Base-by-base conservation (phyloP, 2,329 filamentous ascomycete genomes). In the Zasmidium cellare region DNA sequence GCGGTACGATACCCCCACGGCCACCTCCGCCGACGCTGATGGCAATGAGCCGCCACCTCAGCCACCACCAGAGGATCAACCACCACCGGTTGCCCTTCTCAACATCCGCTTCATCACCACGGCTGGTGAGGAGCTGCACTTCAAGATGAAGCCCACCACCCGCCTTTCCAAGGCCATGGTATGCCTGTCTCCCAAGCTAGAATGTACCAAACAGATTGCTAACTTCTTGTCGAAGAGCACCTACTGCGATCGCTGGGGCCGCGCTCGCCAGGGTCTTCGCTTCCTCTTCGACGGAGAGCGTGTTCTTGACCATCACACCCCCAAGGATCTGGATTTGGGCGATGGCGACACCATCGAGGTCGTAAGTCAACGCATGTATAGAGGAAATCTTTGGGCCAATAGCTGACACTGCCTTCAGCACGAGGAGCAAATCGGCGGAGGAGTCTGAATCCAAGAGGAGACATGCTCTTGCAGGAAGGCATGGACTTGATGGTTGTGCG, bases 231-330 rank as follows among this genome's bases (percentile, higher is more conserved):
- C 23, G 11, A 28, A 38, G 24, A 25, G 25, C 45, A 56, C 56
- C 18, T 66, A 61, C 52, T 51, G 57, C 46, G 53, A 52, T 22
- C 60, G 56, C 18, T 47, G 53, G n/a, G 57, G 63, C 48, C 60
- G 57, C 2, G 46, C 56, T 2, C 31, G 46, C 18, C 28, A 45
- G 1, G 41, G 45, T 9, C 35, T 67, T 16, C 63, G 68, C 23
- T 69, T 69, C 49, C 48, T 69, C 19, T 60, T 64, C 41, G 64
- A 71, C 1, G 67, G 68, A 1, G 55, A 58, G 12, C 60, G 67
- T 19, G 48, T 70, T 41, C 45, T 41, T 2, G 23, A 18, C 7
- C 56, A 65, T 5, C 23, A 54, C 14, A 69, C 65, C 18, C 57
- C 63, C n/a, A n/a, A 9, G 59, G 46, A 69, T 66, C 28, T 61